A percentile compares a stretch with the other conserved stretches of the same genome.
phyloP scores from a whole-genome alignment of 2,329 filamentous ascomycete species.

The Penicillium sp. region DNA sequence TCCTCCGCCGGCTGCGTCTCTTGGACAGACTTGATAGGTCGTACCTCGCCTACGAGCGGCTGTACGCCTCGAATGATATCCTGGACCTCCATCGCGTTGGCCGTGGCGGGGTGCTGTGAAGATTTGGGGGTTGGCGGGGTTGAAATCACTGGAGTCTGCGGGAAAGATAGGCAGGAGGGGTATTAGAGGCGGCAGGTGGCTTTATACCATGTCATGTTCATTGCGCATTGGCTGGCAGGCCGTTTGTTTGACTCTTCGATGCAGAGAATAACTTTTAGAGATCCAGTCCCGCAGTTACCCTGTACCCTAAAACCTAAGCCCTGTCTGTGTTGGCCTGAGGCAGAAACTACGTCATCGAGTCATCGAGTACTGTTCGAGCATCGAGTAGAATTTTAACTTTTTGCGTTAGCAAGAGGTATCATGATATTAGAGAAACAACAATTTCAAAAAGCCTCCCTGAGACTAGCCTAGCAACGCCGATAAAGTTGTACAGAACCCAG shows the following conservation, averaged over 20 bases:
- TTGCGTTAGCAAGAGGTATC: not conserved
- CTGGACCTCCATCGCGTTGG: constrained; percentile 29
- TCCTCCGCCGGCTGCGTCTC: constrained; percentile 47
- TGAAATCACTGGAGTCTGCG: not conserved
- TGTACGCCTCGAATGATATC: constrained; percentile 31
- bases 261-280: not conserved
- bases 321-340: constrained; percentile 20
- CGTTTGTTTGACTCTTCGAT: not conserved
- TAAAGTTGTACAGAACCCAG: constrained; percentile 17
- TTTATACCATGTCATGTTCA: constrained; percentile 2
- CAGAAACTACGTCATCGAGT: constrained; percentile 15
- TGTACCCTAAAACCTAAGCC: constrained; percentile 34
- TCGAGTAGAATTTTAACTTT: not conserved
- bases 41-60: constrained; percentile 41
- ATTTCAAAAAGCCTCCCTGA: constrained; percentile 14
- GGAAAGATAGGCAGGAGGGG: not conserved
- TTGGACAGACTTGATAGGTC: constrained; percentile 50
- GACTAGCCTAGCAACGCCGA: constrained; percentile 15
- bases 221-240: not conserved
- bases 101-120: not conserved
- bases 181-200: not conserved
- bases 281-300: constrained; percentile 17
- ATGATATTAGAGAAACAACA: not conserved
- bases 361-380: not conserved
- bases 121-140: not conserved